Conservation (phyloP, 2,329 filamentous ascomycete genomes). For the Curvularia sp. region DNA sequence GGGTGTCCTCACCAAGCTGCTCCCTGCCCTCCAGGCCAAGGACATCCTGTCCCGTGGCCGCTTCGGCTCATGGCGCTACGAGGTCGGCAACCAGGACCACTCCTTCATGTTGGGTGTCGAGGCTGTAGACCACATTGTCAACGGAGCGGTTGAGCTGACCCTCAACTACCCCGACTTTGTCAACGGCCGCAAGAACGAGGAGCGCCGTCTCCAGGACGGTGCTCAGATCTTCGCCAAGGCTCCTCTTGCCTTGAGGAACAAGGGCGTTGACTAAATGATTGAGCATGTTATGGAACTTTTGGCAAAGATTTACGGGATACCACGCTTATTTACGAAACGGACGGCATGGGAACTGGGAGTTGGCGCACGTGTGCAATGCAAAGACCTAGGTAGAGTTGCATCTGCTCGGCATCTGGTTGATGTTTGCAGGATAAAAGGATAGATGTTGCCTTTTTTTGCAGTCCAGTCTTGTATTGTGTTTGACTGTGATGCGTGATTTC, state of each 20-base stretch:
- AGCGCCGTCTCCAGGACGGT: constrained; percentile 68
- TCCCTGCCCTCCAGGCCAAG: constrained; percentile 89
- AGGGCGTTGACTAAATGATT: constrained; percentile 29
- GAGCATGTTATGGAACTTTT: constrained; percentile 21
- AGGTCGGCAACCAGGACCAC: constrained; percentile 96
- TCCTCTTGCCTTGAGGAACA: constrained; percentile 38
- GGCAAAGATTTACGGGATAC: constrained; percentile 22
- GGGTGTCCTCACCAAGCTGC: constrained; percentile 87
- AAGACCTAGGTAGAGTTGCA: constrained; percentile 14
- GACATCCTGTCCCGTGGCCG: constrained; percentile 95
- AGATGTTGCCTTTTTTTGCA: background rate
- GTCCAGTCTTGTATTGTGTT: background rate
- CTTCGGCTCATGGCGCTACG: constrained; percentile 98
- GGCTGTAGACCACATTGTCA: constrained; percentile 88
- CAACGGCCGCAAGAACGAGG: constrained; percentile 75
- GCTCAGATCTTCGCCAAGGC: constrained; percentile 63
- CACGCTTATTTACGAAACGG: constrained; percentile 20
- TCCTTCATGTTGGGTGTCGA: constrained; percentile 97
- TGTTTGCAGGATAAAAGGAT: constrained; percentile 3
- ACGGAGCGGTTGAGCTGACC: constrained; percentile 87
- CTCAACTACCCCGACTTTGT: constrained; percentile 98
- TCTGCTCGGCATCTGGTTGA: constrained; percentile 3
- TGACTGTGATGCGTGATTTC: background rate
- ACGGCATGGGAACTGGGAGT: constrained; percentile 18
- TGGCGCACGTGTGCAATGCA: constrained; percentile 11